phyloP scores from a whole-genome alignment of 257 asterid genomes.

The Scutellaria minor region DNA sequence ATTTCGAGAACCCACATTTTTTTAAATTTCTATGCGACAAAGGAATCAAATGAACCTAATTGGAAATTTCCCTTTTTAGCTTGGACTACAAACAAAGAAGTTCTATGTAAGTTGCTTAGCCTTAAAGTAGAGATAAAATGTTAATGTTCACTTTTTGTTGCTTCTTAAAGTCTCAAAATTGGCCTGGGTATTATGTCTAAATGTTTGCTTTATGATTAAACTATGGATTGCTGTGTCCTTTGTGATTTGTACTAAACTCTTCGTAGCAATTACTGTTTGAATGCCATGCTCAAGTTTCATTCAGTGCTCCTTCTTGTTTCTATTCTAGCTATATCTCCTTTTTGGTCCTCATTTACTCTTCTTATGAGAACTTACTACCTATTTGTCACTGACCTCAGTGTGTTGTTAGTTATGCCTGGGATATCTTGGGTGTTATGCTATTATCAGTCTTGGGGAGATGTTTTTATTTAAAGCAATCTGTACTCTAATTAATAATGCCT shows the following conservation, averaged over 20 bases:
- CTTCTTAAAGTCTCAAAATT: constrained; percentile 1
- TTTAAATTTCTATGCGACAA: constrained; percentile 15
- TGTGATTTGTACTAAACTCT: not conserved
- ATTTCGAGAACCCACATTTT: not conserved
- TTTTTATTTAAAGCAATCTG: constrained; percentile 5
- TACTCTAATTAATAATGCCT: constrained; percentile 21
- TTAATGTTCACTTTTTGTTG: constrained; percentile 2
- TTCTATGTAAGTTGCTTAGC: constrained; percentile 5
- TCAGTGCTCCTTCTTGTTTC: constrained; percentile 8
- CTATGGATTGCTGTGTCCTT: not conserved
- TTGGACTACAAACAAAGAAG: not conserved
- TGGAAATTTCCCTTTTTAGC: not conserved
- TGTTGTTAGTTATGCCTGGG: constrained; percentile 2
- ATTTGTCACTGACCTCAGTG: not conserved
- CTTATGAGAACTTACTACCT: not conserved
- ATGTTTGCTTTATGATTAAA: not conserved
- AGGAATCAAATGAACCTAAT: constrained; percentile 9
- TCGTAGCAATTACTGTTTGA: not conserved
- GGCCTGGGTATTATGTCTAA: not conserved
- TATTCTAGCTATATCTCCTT: not conserved
- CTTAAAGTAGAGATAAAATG: constrained; percentile 5
- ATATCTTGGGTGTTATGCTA: not conserved
- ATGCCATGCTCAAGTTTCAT: constrained; percentile 1
- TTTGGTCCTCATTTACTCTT: not conserved
- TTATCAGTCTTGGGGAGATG: not conserved